These are phyloP conservation scores for Neurospora crassa DNA, from an alignment of 2,329 filamentous ascomycete species.

Conservation along the genomic window DNA sequence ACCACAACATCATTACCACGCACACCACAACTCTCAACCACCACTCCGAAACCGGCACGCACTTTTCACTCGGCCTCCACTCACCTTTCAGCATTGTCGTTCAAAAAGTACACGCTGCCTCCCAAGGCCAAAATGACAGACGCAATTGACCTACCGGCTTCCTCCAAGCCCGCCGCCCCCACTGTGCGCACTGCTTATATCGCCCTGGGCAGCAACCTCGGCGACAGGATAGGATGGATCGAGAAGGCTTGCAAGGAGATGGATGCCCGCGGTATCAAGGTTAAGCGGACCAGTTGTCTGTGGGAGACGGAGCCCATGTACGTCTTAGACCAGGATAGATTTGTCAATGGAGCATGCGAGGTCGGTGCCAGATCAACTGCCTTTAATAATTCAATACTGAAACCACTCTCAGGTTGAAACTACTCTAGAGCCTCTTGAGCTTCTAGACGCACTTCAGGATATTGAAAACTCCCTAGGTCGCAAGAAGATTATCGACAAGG, in stretches of 20 bases:
- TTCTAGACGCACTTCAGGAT: conserved; percentile 72
- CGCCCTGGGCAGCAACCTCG: conserved; percentile 87
- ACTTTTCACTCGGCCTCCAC: neutral
- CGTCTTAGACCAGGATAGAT: conserved; percentile 75
- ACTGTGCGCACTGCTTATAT: conserved; percentile 56
- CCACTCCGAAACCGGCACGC: neutral
- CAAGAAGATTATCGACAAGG: conserved; percentile 81
- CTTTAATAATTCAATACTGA: conserved; percentile 3
- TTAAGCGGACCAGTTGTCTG: conserved; percentile 74
- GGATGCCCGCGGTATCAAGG: conserved; percentile 59
- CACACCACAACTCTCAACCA: neutral
- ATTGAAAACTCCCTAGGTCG: conserved; percentile 77
- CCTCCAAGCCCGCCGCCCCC: conserved; percentile 11
- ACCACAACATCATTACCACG: neutral
- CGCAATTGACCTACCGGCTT: conserved; percentile 8
- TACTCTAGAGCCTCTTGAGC: conserved; percentile 58
- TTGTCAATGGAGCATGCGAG: conserved; percentile 89
- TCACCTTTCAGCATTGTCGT: conserved; percentile 6
- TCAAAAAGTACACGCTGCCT: conserved; percentile 18
- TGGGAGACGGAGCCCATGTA: conserved; percentile 99
- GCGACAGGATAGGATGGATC: conserved; percentile 75
- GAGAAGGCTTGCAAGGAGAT: conserved; percentile 75
- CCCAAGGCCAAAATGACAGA: conserved; percentile 3
- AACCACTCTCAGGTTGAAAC: conserved; percentile 61
- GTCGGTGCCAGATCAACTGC: conserved; percentile 38